phyloP scores from a whole-genome alignment of 352 stramenopile genomes.

The Phytophthora macrochlamydospora region DNA sequence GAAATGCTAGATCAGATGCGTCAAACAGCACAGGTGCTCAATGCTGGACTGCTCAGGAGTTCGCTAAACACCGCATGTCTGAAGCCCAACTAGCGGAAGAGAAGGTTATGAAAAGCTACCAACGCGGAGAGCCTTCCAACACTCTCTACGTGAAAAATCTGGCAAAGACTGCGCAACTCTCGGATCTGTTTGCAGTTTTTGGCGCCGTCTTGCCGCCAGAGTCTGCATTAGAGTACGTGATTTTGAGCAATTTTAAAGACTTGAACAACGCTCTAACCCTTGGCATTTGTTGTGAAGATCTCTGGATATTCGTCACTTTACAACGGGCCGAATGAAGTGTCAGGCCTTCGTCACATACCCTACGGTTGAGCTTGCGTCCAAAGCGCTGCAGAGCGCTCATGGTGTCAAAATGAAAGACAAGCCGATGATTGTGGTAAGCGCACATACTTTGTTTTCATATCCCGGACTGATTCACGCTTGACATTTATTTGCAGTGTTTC shows the following conservation, averaged over 20 bases:
- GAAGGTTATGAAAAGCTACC: slow-evolving; percentile 79
- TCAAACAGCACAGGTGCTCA: background rate
- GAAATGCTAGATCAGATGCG: background rate
- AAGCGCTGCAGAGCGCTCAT: slow-evolving; percentile 63
- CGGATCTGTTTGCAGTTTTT: slow-evolving; percentile 60
- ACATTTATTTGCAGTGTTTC: slow-evolving; percentile 34
- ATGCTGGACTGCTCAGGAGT: slow-evolving; percentile 29
- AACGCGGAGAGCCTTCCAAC: slow-evolving; percentile 48
- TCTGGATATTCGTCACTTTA: slow-evolving; percentile 73
- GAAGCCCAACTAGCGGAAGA: slow-evolving; percentile 29
- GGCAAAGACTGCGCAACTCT: slow-evolving; percentile 48
- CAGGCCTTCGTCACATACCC: slow-evolving; percentile 86
- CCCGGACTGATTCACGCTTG: slow-evolving; percentile 31
- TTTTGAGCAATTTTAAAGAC: background rate
- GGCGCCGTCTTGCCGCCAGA: slow-evolving; percentile 39
- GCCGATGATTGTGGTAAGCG: slow-evolving; percentile 81
- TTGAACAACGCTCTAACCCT: slow-evolving; percentile 1
- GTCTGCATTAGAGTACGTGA: slow-evolving; percentile 31
- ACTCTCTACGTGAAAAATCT: slow-evolving; percentile 89
- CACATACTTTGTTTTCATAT: background rate
- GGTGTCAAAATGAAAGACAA: slow-evolving; percentile 79
- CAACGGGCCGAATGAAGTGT: slow-evolving; percentile 82
- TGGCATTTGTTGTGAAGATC: slow-evolving; percentile 36
- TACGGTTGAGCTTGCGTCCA: slow-evolving; percentile 46
- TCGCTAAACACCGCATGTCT: slow-evolving; percentile 32